These are phyloP conservation scores for Corymbia citriodora DNA, from an alignment of 441 rosid genomes.

Conservation along the genomic window DNA sequence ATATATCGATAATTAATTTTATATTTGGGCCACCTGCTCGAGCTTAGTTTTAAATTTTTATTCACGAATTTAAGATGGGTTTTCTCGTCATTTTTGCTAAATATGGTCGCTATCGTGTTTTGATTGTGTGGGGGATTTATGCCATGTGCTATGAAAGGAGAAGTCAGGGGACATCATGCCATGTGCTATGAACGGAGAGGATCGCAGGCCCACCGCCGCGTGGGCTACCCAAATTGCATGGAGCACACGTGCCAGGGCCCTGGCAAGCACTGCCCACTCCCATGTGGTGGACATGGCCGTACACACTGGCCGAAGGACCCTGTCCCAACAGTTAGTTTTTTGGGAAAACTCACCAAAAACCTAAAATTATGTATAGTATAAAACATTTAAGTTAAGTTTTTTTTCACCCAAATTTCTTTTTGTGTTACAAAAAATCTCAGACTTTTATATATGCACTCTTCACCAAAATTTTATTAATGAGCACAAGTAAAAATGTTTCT, in stretches of 20 bases:
- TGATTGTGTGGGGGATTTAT: background rate
- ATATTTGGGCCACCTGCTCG: background rate
- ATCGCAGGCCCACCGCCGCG: background rate
- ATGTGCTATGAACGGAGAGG: background rate
- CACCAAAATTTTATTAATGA: background rate
- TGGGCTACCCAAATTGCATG: background rate
- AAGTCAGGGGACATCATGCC: background rate
- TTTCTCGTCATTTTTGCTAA: background rate
- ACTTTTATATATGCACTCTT: too few species aligned
- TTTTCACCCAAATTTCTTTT: too few species aligned
- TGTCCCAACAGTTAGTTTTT: background rate
- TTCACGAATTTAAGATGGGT: background rate
- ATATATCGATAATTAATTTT: too few species aligned
- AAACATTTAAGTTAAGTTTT: background rate
- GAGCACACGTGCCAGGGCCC: background rate
- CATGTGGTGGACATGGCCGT: background rate
- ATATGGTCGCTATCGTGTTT: background rate
- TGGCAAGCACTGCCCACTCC: background rate
- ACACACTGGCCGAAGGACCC: background rate
- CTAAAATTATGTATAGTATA: too few species aligned
- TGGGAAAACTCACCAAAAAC: background rate
- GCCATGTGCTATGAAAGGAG: too few species aligned
- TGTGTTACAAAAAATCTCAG: too few species aligned
- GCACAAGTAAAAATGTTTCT: background rate
- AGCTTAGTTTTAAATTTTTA: too few species aligned